phyloP scores from a whole-genome alignment of 1,284 basidiomycete species.

The Vanrija sp. region DNA sequence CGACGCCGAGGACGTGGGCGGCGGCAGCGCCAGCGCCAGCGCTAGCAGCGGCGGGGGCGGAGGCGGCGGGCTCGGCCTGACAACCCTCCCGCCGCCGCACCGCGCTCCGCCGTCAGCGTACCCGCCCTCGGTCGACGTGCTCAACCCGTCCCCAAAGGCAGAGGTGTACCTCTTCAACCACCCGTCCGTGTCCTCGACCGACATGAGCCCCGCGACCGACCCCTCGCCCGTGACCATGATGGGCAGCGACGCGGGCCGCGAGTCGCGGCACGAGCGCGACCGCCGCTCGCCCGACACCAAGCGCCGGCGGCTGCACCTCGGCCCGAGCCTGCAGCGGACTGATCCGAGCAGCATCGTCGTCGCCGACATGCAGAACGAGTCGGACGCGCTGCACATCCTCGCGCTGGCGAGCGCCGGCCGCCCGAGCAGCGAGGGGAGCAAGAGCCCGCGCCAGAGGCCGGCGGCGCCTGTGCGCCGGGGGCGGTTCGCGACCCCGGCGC shows the following conservation, averaged over 20 bases:
- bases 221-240: not conserved
- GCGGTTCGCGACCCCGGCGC: constrained; percentile 6
- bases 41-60: not conserved
- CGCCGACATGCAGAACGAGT: constrained; percentile 49
- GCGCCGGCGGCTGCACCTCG: constrained; percentile 31
- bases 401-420: constrained; percentile 39
- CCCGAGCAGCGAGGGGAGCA: constrained; percentile 3
- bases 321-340: constrained; percentile 17
- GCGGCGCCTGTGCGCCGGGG: not conserved
- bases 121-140: constrained; percentile 9
- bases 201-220: constrained; percentile 14
- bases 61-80: not conserved
- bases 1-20: constrained; percentile 16
- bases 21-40: not conserved
- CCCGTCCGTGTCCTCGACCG: constrained; percentile 12
- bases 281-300: constrained; percentile 20
- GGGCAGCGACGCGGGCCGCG: not conserved
- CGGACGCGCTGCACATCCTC: constrained; percentile 47
- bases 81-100: not conserved
- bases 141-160: constrained; percentile 12
- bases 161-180: constrained; percentile 17
- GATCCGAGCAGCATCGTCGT: constrained; percentile 45
- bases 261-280: not conserved
- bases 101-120: not conserved
- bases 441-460: not conserved